phyloP scores from a whole-genome alignment of 371 early-diverging fungal species.

The Rhizopus microsporus region DNA sequence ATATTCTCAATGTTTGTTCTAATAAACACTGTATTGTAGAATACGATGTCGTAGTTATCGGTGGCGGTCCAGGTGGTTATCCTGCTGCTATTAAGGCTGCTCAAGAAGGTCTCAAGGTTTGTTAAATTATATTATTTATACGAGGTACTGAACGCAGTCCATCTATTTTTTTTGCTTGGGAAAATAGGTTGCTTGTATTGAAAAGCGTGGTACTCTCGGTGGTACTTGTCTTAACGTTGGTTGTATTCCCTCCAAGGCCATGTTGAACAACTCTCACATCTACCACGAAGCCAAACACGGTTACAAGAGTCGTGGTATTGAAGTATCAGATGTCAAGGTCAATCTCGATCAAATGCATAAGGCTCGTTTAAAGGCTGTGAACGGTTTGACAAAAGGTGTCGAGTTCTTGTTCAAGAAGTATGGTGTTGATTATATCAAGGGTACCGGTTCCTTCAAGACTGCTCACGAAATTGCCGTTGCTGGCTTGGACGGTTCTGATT shows the following conservation, averaged over 20 bases:
- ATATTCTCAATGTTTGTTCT: background rate
- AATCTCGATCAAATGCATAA: slow-evolving; percentile 91
- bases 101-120: slow-evolving; percentile 94
- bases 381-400: slow-evolving; percentile 89
- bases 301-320: slow-evolving; percentile 92
- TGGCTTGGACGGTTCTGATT: slow-evolving; percentile 74
- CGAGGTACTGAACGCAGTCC: no score
- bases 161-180: background rate
- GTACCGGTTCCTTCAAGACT: slow-evolving; percentile 81
- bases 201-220: slow-evolving; percentile 95
- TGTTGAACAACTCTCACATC: slow-evolving; percentile 97
- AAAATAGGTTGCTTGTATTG: slow-evolving; percentile 90
- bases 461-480: slow-evolving; percentile 83
- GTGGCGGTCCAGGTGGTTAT: slow-evolving; percentile 98
- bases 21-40: slow-evolving; percentile 46
- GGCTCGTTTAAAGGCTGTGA: slow-evolving; percentile 89
- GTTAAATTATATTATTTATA: background rate
- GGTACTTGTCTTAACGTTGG: slow-evolving; percentile 99
- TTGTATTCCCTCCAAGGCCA: slow-evolving; percentile 98
- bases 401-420: slow-evolving; percentile 97
- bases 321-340: slow-evolving; percentile 80
- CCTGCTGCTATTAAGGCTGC: slow-evolving; percentile 99
- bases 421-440: slow-evolving; percentile 93
- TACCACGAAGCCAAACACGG: slow-evolving; percentile 93
- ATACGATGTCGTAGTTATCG: slow-evolving; percentile 85